Percentiles rank a stretch among this genome's conserved stretches.
These are phyloP conservation scores for Mediolabrus comicus DNA, from an alignment of 108 stramenopile species.

Conservation along the genomic window DNA sequence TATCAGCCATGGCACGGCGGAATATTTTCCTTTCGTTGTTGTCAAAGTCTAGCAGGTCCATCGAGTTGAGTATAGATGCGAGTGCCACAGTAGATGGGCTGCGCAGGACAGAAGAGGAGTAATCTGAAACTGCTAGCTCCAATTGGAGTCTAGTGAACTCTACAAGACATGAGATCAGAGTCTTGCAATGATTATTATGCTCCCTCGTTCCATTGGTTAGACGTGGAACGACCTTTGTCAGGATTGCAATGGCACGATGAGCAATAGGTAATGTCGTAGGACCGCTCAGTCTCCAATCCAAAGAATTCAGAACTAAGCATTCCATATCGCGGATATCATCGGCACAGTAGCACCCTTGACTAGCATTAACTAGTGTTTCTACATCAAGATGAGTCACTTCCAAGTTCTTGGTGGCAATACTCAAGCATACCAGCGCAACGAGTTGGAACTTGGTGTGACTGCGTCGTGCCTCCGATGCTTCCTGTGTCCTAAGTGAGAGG, in stretches of 20 bases:
- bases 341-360: conserved; percentile 20
- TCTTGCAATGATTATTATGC: not conserved
- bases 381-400: conserved; percentile 10
- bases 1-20: not conserved
- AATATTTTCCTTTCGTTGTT: conserved; percentile 9
- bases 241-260: conserved; percentile 20
- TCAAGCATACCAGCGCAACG: conserved; percentile 18
- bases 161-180: not conserved
- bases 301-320: conserved; percentile 5
- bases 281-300: conserved; percentile 28
- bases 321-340: conserved; percentile 27
- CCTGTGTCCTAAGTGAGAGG: conserved; percentile 18
- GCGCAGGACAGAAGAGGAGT: not conserved
- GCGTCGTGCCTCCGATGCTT: not conserved
- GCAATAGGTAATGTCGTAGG: conserved; percentile 14
- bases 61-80: conserved; percentile 69
- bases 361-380: conserved; percentile 2
- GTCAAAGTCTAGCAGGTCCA: conserved; percentile 50
- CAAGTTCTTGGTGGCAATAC: conserved; percentile 20
- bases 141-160: conserved; percentile 31
- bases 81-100: conserved; percentile 47
- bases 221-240: conserved; percentile 9
- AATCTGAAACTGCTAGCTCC: conserved; percentile 26
- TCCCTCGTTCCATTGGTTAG: not conserved
- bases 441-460: conserved; percentile 23